Base-by-base conservation (phyloP, 495 filamentous ascomycete genomes). In the Lichenothelia convexa region DNA sequence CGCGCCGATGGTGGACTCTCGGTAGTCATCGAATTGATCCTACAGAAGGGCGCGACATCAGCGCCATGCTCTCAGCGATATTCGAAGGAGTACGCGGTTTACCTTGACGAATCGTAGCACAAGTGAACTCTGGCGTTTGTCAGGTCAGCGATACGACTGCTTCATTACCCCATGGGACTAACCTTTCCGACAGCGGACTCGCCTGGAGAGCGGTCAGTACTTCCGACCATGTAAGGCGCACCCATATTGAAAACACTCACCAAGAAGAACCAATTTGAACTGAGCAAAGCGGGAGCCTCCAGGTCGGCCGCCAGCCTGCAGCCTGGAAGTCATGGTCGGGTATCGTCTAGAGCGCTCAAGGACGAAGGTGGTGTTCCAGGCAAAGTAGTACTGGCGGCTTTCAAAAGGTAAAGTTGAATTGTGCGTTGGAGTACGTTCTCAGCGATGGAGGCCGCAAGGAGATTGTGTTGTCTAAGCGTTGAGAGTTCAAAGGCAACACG, bases 1-100 rank as follows among this genome's bases (percentile, higher is more conserved):
- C 42, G 89, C 89, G 60, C 89, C 89, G 64, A 97, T 97, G 30
- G 89, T 97, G 27, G 85, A 93, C 71, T 97, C 89, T 59, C 89
- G 73, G 64, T 94, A 97, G 55, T 92, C 89, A 65, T 97, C 89
- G 60, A 97, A 97, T 89, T 97, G 89, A 57, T 97, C 89, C 87
- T 93, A 32, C 7, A 36, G 6, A 15, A 17, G 17, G 16, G 13
- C 3, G 9, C 12, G 8, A 20, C n/a, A 19, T 29, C 2, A 34
- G 22, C 22, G 15, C 35, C n/a, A 36, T 40, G 36, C 7, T 3
- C 20, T 5, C 16, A 15, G 22, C 13, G 15, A 24, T 13, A 26
- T 15, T 38, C 9, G 7, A 11, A 18, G 20, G 32, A 12, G 20
- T 30, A 2, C 18, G 23, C 5, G 18, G 13, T 38, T 58, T 48